Evolutionary conservation across 371 early-diverging fungal genomes (phyloP).

Genomic region (Circinella umbellata): DNA sequence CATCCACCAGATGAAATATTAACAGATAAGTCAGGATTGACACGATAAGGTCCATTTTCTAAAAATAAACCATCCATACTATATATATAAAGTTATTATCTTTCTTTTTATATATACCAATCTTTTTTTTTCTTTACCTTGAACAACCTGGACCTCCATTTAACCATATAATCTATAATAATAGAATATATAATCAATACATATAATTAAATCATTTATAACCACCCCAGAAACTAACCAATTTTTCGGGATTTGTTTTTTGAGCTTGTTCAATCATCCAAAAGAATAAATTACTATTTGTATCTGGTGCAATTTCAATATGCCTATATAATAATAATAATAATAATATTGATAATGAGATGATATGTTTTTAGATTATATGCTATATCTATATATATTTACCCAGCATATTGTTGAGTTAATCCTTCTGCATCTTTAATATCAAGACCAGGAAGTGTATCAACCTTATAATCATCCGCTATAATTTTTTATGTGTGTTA

Average conservation of each 20-base stretch:
- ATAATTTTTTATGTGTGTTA: background rate
- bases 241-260: slow-evolving; percentile 33
- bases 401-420: slow-evolving; percentile 70
- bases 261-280: slow-evolving; percentile 57
- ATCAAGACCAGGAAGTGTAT: slow-evolving; percentile 55
- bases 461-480: slow-evolving; percentile 65
- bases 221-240: slow-evolving; percentile 27
- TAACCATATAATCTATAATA: slow-evolving; percentile 83
- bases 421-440: slow-evolving; percentile 29
- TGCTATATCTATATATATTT: no score
- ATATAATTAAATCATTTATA: background rate
- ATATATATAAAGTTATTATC: background rate
- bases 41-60: slow-evolving; percentile 82
- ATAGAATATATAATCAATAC: background rate
- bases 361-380: no score
- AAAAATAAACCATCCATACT: slow-evolving; percentile 89
- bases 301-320: slow-evolving; percentile 43
- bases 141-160: slow-evolving; percentile 77
- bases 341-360: background rate
- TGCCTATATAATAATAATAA: slow-evolving; percentile 34
- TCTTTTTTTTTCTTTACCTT: slow-evolving; percentile 29
- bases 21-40: slow-evolving; percentile 51
- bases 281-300: slow-evolving; percentile 56
- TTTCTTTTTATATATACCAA: background rate
- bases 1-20: slow-evolving; percentile 66